Conservation (phyloP, 176 grass and related monocot genomes). For the bread wheat (Triticum aestivum) region DNA sequence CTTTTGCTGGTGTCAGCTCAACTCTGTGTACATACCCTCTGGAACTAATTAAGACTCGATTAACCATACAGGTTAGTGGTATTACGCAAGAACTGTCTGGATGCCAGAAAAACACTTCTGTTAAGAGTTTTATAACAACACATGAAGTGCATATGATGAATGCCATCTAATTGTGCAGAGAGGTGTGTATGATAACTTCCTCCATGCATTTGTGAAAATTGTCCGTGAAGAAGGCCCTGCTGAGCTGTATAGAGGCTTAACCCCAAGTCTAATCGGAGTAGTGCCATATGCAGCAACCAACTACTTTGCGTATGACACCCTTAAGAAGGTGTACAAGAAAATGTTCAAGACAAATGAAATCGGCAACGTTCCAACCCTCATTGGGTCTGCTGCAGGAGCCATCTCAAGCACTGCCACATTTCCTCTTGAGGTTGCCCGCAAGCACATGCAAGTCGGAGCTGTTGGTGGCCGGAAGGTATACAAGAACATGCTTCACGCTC, state of each 20-base stretch:
- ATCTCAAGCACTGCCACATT: constrained; percentile 87
- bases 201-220: constrained; percentile 72
- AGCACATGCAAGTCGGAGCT: constrained; percentile 90
- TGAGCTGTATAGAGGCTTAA: constrained; percentile 82
- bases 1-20: constrained; percentile 87
- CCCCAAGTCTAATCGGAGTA: constrained; percentile 82
- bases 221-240: constrained; percentile 63
- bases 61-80: constrained; percentile 82
- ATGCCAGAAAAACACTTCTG: neutral
- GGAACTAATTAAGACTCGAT: constrained; percentile 81
- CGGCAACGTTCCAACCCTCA: constrained; percentile 58
- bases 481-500: constrained; percentile 91
- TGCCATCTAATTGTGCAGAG: constrained; percentile 53
- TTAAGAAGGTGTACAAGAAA: constrained; percentile 78
- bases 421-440: constrained; percentile 83
- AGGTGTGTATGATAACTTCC: constrained; percentile 75
- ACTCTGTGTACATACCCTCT: constrained; percentile 93
- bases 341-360: constrained; percentile 63
- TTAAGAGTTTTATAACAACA: neutral
- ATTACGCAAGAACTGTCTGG: neutral
- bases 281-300: constrained; percentile 90
- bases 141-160: neutral
- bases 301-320: constrained; percentile 79
- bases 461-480: constrained; percentile 69
- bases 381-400: constrained; percentile 72